Conservation (phyloP, 108 stramenopile species). For the Skeletonema grethae region DNA sequence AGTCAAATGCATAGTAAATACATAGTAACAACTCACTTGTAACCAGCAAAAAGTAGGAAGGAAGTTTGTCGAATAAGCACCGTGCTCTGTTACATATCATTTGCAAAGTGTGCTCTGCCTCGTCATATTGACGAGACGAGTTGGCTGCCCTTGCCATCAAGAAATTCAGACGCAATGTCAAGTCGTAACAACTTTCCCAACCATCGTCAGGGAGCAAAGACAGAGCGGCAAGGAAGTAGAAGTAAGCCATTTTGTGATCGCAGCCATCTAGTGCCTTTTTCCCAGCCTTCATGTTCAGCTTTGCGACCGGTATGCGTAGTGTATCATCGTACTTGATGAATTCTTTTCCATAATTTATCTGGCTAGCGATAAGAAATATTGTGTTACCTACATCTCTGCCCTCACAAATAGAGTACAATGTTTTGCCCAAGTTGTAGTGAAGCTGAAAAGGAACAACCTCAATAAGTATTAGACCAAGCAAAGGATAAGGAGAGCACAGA, state of each 20-base stretch:
- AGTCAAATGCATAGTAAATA: background rate
- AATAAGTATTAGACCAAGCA: too few relatives aligned
- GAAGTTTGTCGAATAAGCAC: background rate
- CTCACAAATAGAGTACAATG: too few relatives aligned
- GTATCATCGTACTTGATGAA: too few relatives aligned
- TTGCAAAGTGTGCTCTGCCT: background rate
- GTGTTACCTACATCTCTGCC: too few relatives aligned
- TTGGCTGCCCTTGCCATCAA: background rate
- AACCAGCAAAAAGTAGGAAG: background rate
- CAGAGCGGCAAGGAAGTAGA: slow-evolving; percentile 17
- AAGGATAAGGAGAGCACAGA: too few relatives aligned
- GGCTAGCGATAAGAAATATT: too few relatives aligned
- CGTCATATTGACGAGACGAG: background rate
- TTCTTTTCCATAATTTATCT: too few relatives aligned
- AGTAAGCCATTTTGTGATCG: slow-evolving; percentile 23
- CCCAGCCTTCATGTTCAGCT: slow-evolving; percentile 12
- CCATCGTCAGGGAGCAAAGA: slow-evolving; percentile 9
- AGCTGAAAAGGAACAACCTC: too few relatives aligned
- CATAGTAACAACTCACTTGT: background rate
- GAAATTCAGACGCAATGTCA: slow-evolving; percentile 1
- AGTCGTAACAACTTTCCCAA: slow-evolving; percentile 4
- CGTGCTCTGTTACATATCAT: background rate
- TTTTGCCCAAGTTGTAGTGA: too few relatives aligned
- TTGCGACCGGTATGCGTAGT: too few relatives aligned
- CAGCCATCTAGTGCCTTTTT: slow-evolving; percentile 29